Evolutionary conservation across 83 land plant genomes (phyloP), one percentile per base, ranked within the genome.

Genomic region (Thuja plicata): DNA sequence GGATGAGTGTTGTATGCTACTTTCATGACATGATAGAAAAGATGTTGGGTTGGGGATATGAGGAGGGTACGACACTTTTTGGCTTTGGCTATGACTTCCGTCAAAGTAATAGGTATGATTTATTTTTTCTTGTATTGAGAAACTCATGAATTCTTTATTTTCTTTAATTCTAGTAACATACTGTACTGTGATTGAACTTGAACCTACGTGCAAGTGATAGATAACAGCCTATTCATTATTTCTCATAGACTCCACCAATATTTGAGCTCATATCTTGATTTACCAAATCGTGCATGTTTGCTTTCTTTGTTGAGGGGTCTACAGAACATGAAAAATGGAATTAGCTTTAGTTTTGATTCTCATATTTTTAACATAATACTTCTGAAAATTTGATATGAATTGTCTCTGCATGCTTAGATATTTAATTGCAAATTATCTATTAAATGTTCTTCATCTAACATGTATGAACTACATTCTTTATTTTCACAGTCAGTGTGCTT

Each of bases 21-120:
- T 96, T 93, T 84, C 97, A 96, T 92, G 98, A 94, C 50, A 91
- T 96, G 96, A 96, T 96, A 77, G 93, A 90, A 87, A 93, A 93
- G 90, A 94, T 96, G 97, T 79, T 91, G 21, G 89, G 89, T 4
- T 96, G 97, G 98, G 98, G 98, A 34, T 96, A 90, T 87, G 91
- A 95, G 83, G 97, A 96, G 88, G 98, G 97, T n/a, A 93, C 90
- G 32, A 95, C 98, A 13, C 94, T 96, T 10, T 96, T 96, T 92
- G 98, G 98, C 0, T 96, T 96, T 92, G 97, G 97, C 15, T 96
- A 94, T 94, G 97, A 95, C 86, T 96, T 96, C 62, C 97, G 98
- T 34, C 98, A 96, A 91, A 96, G 98, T 88, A 96, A 96, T 86
- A 95, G 98, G 98, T 96, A 52, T 85, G 55, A 15, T 37, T n/a